Conservation (phyloP, 2,329 filamentous ascomycete genomes). For the Aspergillus sp. region DNA sequence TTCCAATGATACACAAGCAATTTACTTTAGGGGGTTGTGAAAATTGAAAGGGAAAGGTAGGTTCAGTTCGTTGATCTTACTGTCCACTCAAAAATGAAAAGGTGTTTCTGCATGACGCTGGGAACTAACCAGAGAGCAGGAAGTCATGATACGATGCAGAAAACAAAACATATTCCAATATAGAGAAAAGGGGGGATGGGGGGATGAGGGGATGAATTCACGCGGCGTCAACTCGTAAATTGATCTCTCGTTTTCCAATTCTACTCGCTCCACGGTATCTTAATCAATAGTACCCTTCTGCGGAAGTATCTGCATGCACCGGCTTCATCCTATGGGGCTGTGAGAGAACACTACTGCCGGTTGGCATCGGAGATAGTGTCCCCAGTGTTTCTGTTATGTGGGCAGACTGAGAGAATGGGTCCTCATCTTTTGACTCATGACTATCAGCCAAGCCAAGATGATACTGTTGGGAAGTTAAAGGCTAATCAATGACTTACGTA, state of each 20-base stretch:
- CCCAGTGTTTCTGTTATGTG: background rate
- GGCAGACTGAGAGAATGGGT: background rate
- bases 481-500: background rate
- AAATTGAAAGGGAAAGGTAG: background rate
- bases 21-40: background rate
- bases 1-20: background rate
- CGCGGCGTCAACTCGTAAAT: background rate
- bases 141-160: background rate
- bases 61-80: background rate
- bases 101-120: background rate
- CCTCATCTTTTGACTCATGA: background rate
- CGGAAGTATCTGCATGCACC: background rate
- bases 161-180: background rate
- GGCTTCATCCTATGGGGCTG: background rate
- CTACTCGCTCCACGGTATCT: background rate
- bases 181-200: background rate
- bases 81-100: background rate
- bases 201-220: background rate
- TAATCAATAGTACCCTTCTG: background rate
- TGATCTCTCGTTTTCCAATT: background rate
- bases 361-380: background rate
- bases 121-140: background rate
- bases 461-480: background rate
- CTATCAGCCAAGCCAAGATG: background rate
- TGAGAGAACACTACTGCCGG: background rate